A percentile compares a stretch with the other conserved stretches of the same genome.
Evolutionary conservation across 805 yeast genomes (phyloP).

Genomic region (Wickerhamiella hasegawae): DNA sequence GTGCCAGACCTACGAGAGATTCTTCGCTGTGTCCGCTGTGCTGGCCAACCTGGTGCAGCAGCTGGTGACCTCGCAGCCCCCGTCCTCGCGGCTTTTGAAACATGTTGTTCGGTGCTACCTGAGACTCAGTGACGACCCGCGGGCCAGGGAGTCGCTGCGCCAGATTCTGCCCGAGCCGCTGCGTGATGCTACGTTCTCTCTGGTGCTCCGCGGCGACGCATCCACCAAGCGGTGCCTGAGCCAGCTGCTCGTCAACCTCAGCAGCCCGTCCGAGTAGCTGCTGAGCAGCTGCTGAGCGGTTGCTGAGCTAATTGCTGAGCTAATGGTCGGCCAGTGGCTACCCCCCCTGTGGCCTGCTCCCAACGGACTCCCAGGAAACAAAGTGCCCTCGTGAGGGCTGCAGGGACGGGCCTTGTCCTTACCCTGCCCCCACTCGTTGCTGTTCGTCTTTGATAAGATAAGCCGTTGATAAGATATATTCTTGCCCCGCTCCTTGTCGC

Average conservation of each 20-base stretch:
- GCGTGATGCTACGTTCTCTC: slow-evolving; percentile 71
- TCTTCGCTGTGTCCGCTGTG: slow-evolving; percentile 84
- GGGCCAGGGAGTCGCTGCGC: slow-evolving; percentile 76
- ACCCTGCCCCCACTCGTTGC: too few relatives aligned
- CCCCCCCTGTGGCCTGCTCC: too few relatives aligned
- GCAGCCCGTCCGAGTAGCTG: slow-evolving; percentile 1
- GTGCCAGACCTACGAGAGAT: slow-evolving; percentile 89
- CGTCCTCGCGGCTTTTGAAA: slow-evolving; percentile 68
- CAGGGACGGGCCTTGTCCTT: too few relatives aligned
- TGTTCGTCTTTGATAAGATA: too few relatives aligned
- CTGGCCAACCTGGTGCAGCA: slow-evolving; percentile 80
- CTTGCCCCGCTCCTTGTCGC: too few relatives aligned
- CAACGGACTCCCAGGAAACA: too few relatives aligned
- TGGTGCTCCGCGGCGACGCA: slow-evolving; percentile 66
- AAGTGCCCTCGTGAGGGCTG: too few relatives aligned
- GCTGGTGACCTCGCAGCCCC: slow-evolving; percentile 42
- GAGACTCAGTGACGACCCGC: slow-evolving; percentile 74
- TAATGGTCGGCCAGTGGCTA: too few relatives aligned
- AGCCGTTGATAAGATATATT: too few relatives aligned
- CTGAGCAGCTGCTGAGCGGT: too few relatives aligned
- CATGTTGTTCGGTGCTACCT: slow-evolving; percentile 91
- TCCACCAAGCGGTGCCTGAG: slow-evolving; percentile 79
- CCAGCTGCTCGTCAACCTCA: slow-evolving; percentile 55
- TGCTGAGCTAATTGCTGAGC: too few relatives aligned
- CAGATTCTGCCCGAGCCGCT: slow-evolving; percentile 75